Evolutionary conservation across 2,329 filamentous ascomycete genomes (phyloP), one percentile per base, ranked within the genome.

Genomic region (Elsinoe fawcettii): DNA sequence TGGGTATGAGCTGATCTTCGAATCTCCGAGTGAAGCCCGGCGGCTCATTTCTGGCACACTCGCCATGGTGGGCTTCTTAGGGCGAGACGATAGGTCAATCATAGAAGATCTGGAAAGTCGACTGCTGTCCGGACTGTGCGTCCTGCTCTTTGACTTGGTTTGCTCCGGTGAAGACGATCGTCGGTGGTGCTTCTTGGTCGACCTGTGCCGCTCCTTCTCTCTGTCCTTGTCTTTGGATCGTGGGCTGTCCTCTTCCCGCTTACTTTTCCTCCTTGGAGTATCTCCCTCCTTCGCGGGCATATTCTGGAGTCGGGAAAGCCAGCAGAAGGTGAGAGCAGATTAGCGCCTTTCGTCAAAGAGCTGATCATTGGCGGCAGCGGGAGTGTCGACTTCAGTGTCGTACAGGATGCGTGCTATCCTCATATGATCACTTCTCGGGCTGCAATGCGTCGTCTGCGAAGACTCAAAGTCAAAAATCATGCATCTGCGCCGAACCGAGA

Each of bases 1-100:
- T 1, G 90, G 89, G 68, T 96, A 95, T 5, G 88, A 86, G 41
- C 87, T 64, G 61, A 69, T 70, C 36, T 70, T 65, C 39, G 73
- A 70, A 8, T 66, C 69, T 59, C 67, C 70, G 18, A 64, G 65
- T 12, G 66, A 67, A 12, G 67, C 58, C 25, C 75, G 68, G 2
- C 75, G 70, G 20, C 74, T 72, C 71, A 78, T 74, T 63, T 78
- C 76, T 36, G 76, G 75, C 30, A 49, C 43, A 20, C n/a, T 39
- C 16, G 53, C 27, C 55, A 74, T 64, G 16, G 71, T 66, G 64
- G 71, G 70, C 56, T 70, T 72, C 58, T 60, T 64, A 2, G 60
- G 56, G 47, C 55, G 49, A 5, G 62, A 55, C 6, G 56, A 54
- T n/a, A 60, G 56, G 36, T 61, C 58, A n/a, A 56, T 58, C 18